A percentile compares a stretch with the other conserved stretches of the same genome.
Evolutionary conservation across 192 early-diverging fungal genomes (phyloP).

Genomic region (Backusella morwellensis): DNA sequence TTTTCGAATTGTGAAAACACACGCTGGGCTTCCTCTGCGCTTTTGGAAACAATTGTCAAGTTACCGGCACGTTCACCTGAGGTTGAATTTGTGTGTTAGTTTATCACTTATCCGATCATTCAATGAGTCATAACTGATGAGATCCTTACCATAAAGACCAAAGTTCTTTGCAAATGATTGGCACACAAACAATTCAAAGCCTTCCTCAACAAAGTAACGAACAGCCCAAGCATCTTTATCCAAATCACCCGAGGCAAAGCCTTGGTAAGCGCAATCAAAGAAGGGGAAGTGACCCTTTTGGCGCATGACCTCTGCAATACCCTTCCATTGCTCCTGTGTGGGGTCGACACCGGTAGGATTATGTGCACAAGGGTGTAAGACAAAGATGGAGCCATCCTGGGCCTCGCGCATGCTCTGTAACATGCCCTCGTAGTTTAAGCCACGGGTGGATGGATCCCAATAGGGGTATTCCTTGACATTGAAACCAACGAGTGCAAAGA

Average conservation of each 20-base stretch:
- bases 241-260: conserved; percentile 92
- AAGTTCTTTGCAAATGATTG: conserved; percentile 99
- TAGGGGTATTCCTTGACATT: conserved; percentile 86
- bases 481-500: conserved; percentile 86
- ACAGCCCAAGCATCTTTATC: conserved; percentile 91
- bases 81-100: background rate
- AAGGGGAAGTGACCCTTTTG: conserved; percentile 79
- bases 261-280: conserved; percentile 99
- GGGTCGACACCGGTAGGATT: conserved; percentile 99
- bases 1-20: conserved; percentile 85
- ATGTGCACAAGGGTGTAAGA: conserved; percentile 97
- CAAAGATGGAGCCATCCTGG: conserved; percentile 76
- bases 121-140: background rate
- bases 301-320: conserved; percentile 81
- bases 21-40: conserved; percentile 45
- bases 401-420: conserved; percentile 67
- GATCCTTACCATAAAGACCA: conserved; percentile 81
- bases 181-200: conserved; percentile 87
- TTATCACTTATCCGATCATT: background rate
- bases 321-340: conserved; percentile 89
- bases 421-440: conserved; percentile 80
- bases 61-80: conserved; percentile 85
- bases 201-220: conserved; percentile 88
- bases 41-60: conserved; percentile 71
- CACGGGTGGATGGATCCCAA: conserved; percentile 78